phyloP scores from a whole-genome alignment of 2,329 filamentous ascomycete species.

The Fusarium compactum region DNA sequence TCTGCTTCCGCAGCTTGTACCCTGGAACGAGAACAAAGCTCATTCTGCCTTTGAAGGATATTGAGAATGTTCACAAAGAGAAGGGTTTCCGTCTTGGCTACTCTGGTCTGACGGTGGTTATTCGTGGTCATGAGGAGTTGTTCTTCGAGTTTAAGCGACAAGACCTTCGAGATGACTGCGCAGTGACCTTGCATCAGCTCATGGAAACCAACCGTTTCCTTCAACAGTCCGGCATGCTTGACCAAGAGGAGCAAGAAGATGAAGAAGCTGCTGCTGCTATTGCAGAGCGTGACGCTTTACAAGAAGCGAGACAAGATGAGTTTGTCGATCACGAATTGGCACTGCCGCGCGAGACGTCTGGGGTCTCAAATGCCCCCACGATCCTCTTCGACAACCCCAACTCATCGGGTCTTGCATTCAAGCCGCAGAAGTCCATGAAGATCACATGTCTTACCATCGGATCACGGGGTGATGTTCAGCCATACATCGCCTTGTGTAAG shows the following conservation, averaged over 20 bases:
- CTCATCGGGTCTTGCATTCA: conserved; percentile 91
- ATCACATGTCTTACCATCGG: conserved; percentile 97
- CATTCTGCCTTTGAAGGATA: conserved; percentile 88
- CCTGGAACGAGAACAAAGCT: conserved; percentile 92
- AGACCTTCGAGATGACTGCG: conserved; percentile 88
- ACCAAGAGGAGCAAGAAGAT: conserved; percentile 75
- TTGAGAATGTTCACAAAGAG: conserved; percentile 94
- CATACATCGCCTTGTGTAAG: conserved; percentile 96
- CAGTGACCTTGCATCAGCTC: conserved; percentile 80
- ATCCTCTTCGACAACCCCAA: conserved; percentile 91
- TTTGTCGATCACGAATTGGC: conserved; percentile 64
- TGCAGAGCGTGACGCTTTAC: conserved; percentile 83
- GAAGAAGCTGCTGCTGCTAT: conserved; percentile 81
- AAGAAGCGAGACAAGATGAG: conserved; percentile 74
- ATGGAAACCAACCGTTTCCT: conserved; percentile 80
- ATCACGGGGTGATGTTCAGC: conserved; percentile 94
- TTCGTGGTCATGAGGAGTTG: conserved; percentile 92
- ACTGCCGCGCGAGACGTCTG: conserved; percentile 60
- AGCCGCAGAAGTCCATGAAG: conserved; percentile 80
- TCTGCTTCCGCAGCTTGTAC: conserved; percentile 93
- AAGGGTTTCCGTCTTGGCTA: conserved; percentile 95
- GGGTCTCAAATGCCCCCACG: conserved; percentile 71
- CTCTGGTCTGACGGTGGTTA: conserved; percentile 90
- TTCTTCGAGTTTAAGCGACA: conserved; percentile 91
- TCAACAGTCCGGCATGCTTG: conserved; percentile 75